A percentile compares a stretch with the other conserved stretches of the same genome.
Conservation (phyloP, 2,329 filamentous ascomycete genomes). For the Aulographum hederae region DNA sequence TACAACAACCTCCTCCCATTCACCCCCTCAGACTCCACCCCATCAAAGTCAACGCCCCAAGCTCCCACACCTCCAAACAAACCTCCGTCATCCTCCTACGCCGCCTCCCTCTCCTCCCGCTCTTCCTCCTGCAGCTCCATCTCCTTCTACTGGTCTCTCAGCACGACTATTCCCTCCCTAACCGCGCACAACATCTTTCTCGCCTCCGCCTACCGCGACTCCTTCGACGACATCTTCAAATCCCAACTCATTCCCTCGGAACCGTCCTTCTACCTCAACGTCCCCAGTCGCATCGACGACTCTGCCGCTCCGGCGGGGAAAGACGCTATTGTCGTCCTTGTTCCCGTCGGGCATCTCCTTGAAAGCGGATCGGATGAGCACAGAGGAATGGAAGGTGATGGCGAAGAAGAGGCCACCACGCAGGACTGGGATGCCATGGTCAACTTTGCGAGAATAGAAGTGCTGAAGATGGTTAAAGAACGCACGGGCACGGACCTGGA, state of each 20-base stretch:
- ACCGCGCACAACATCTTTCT: conserved; percentile 62
- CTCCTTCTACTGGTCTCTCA: conserved; percentile 59
- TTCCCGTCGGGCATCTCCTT: conserved; percentile 52
- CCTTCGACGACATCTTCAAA: conserved; percentile 62
- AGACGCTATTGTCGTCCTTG: conserved; percentile 50
- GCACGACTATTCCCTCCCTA: conserved; percentile 41
- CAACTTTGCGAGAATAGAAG: conserved; percentile 35
- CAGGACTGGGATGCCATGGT: conserved; percentile 47
- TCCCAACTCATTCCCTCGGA: conserved; percentile 46
- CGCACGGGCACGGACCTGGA: conserved; percentile 40
- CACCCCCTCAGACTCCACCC: too few relatives aligned
- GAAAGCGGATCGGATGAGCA: conserved; percentile 8
- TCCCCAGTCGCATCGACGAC: conserved; percentile 50
- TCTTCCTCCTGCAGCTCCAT: conserved; percentile 53
- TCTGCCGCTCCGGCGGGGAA: conserved; percentile 46
- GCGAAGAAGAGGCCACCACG: conserved; percentile 23
- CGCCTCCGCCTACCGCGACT: conserved; percentile 51
- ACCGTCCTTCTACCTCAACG: conserved; percentile 62
- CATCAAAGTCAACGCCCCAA: too few relatives aligned
- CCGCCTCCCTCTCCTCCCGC: conserved; percentile 24
- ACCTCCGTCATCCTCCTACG: conserved; percentile 30
- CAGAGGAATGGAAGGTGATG: conserved; percentile 6
- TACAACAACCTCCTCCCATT: conserved; percentile 55
- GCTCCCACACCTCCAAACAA: too few relatives aligned
- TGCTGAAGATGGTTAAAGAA: conserved; percentile 40